Conservation (phyloP, 805 yeast genomes). For the Tetrapisispora fleetii region DNA sequence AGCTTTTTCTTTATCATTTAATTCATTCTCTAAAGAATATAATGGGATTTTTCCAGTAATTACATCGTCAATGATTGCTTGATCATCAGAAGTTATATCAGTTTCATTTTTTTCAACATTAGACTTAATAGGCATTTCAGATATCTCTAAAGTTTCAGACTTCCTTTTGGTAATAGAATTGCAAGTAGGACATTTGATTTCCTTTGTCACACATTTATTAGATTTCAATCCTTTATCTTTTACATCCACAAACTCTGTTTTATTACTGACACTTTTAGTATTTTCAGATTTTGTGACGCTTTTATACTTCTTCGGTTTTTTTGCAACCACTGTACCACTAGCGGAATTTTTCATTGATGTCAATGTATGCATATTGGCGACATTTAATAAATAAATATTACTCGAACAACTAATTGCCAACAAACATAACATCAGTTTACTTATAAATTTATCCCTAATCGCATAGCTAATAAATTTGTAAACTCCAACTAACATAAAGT, state of each 20-base stretch:
- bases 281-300: not conserved
- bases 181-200: no score
- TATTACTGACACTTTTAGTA: not conserved
- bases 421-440: constrained; percentile 64
- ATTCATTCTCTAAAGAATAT: constrained; percentile 87
- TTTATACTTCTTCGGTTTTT: constrained; percentile 11
- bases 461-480: constrained; percentile 44
- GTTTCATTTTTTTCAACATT: not conserved
- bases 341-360: constrained; percentile 34
- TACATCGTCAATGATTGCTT: constrained; percentile 64
- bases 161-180: no score
- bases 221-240: not conserved
- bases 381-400: constrained; percentile 78
- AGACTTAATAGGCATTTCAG: not conserved
- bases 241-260: not conserved
- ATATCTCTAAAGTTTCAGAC: no score
- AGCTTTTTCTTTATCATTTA: constrained; percentile 82
- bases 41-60: constrained; percentile 73
- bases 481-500: constrained; percentile 9
- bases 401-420: constrained; percentile 68
- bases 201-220: no score
- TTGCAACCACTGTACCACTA: constrained; percentile 4
- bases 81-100: constrained; percentile 41
- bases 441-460: constrained; percentile 68
- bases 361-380: constrained; percentile 39